Percentiles rank a stretch among this genome's conserved stretches.
Evolutionary conservation across 345 rosid species (phyloP).

Genomic region (Syzygium oleosum): DNA sequence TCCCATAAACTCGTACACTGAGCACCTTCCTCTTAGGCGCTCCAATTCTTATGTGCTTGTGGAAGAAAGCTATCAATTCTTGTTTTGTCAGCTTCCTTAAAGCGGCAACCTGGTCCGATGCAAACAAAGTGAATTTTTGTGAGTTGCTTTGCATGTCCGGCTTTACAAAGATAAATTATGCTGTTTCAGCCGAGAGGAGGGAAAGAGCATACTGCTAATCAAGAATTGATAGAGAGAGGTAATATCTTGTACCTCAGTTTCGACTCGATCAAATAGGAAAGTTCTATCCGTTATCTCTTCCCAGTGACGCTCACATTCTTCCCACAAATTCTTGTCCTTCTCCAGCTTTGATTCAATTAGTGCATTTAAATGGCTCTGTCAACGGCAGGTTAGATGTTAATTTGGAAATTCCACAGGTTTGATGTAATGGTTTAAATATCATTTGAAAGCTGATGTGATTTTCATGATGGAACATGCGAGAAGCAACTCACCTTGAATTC

Average conservation of each 20-base stretch:
- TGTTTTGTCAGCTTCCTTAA: conserved; percentile 45
- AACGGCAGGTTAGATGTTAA: neutral
- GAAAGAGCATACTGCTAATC: neutral
- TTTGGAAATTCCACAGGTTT: neutral
- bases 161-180: neutral
- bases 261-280: conserved; percentile 59
- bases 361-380: conserved; percentile 60
- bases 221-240: neutral
- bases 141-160: neutral
- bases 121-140: neutral
- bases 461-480: neutral
- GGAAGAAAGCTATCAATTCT: conserved; percentile 63
- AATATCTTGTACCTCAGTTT: conserved; percentile 48
- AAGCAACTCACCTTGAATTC: conserved; percentile 58
- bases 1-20: conserved; percentile 57
- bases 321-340: conserved; percentile 74
- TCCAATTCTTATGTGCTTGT: conserved; percentile 54
- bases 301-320: conserved; percentile 71
- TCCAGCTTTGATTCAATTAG: conserved; percentile 82
- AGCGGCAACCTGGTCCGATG: conserved; percentile 47
- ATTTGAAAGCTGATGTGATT: neutral
- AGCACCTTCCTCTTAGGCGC: conserved; percentile 48
- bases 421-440: neutral
- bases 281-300: conserved; percentile 52
- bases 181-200: neutral